Conservation (phyloP, 1,284 basidiomycete genomes). For the Cronartium quercuum region DNA sequence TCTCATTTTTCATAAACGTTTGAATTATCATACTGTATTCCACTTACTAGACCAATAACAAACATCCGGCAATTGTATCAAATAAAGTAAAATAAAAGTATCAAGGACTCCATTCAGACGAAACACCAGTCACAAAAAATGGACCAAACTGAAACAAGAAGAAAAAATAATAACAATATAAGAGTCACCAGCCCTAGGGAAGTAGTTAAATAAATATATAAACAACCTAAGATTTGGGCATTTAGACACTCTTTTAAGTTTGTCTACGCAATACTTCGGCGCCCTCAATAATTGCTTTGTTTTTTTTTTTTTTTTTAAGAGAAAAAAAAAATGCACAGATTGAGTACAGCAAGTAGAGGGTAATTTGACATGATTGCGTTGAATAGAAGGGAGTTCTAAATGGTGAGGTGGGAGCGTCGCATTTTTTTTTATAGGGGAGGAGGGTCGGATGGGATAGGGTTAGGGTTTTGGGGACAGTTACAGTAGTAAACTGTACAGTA, state of each 20-base stretch:
- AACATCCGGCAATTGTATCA: too few relatives aligned
- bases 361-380: constrained; percentile 40
- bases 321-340: neutral
- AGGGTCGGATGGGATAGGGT: neutral
- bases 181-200: constrained; percentile 36
- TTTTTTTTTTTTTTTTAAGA: too few relatives aligned
- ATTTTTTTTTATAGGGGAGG: neutral
- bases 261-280: constrained; percentile 39
- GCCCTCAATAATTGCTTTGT: constrained; percentile 7
- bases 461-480: too few relatives aligned
- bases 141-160: too few relatives aligned
- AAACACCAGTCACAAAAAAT: too few relatives aligned
- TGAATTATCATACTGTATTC: too few relatives aligned
- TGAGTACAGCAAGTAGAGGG: constrained; percentile 24
- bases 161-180: neutral
- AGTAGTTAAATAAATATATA: constrained; percentile 28
- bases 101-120: too few relatives aligned
- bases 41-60: too few relatives aligned
- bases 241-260: neutral
- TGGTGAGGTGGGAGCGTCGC: neutral
- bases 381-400: neutral
- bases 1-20: too few relatives aligned
- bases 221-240: neutral
- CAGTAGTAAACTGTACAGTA: too few relatives aligned
- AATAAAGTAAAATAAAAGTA: too few relatives aligned